phyloP scores from a whole-genome alignment of 2,329 filamentous ascomycete genomes.

The Didymella pinodella region DNA sequence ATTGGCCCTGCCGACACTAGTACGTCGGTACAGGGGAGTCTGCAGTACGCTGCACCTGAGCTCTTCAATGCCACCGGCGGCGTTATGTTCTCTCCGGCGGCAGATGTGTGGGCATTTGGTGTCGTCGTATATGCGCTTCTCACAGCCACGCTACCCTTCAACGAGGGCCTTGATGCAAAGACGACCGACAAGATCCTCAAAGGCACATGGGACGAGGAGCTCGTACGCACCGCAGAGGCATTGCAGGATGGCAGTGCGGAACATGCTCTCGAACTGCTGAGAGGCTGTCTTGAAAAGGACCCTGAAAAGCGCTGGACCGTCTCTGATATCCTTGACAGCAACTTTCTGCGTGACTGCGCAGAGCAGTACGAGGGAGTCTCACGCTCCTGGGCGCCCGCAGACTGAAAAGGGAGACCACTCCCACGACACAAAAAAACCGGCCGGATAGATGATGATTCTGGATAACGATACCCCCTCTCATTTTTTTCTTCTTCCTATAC shows the following conservation, averaged over 20 bases:
- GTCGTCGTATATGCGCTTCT: constrained; percentile 69
- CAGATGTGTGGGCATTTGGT: constrained; percentile 73
- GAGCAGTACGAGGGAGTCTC: constrained; percentile 40
- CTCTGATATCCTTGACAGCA: constrained; percentile 61
- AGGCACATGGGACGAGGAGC: constrained; percentile 65
- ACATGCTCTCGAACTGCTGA: constrained; percentile 64
- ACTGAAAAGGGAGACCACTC: constrained; percentile 23
- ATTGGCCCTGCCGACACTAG: constrained; percentile 65
- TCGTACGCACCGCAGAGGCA: constrained; percentile 56
- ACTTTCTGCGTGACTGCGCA: constrained; percentile 59
- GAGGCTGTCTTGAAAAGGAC: constrained; percentile 67
- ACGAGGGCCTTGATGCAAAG: constrained; percentile 65
- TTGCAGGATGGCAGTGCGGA: constrained; percentile 48
- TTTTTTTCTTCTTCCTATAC: constrained; percentile 3
- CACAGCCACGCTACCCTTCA: constrained; percentile 69
- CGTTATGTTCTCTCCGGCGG: constrained; percentile 59
- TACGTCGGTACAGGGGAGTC: constrained; percentile 66
- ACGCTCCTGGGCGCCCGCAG: constrained; percentile 39
- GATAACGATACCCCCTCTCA: constrained; percentile 39
- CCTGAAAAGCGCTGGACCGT: constrained; percentile 65
- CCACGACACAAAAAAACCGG: not conserved
- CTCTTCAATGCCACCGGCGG: constrained; percentile 53
- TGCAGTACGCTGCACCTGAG: constrained; percentile 64
- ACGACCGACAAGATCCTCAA: constrained; percentile 66
- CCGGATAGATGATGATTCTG: constrained; percentile 20